Conservation (phyloP, 108 stramenopile species). For the Skeletonema menzelii region DNA sequence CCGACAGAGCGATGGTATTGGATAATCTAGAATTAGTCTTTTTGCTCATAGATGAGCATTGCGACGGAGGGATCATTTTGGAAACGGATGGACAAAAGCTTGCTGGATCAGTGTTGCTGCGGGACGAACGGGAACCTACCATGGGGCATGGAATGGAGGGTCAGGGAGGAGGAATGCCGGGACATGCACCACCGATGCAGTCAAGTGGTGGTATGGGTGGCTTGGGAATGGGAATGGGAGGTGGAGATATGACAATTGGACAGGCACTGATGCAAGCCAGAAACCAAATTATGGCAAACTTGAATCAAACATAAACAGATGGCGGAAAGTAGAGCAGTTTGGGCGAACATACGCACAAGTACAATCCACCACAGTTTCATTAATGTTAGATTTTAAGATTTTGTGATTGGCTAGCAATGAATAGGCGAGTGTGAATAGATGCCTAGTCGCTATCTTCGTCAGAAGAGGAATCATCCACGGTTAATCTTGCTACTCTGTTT, state of each 20-base stretch:
- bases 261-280: constrained; percentile 84
- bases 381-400: constrained; percentile 7
- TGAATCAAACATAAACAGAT: constrained; percentile 34
- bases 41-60: constrained; percentile 87
- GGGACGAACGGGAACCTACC: constrained; percentile 55
- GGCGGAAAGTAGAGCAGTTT: background rate
- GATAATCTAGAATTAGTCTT: constrained; percentile 88
- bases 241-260: constrained; percentile 87
- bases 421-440: background rate
- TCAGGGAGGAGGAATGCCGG: constrained; percentile 9
- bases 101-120: constrained; percentile 68
- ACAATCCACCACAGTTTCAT: background rate
- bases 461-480: constrained; percentile 60
- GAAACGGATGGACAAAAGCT: constrained; percentile 82
- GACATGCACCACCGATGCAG: constrained; percentile 18
- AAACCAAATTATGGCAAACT: constrained; percentile 67
- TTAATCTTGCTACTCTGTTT: constrained; percentile 64
- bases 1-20: constrained; percentile 84
- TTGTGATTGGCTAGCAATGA: background rate
- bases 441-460: constrained; percentile 28
- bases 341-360: background rate
- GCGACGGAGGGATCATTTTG: constrained; percentile 85
- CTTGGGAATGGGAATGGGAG: constrained; percentile 35
- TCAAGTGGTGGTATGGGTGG: constrained; percentile 37
- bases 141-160: constrained; percentile 15